Percentiles rank a stretch among this genome's conserved stretches.
phyloP scores from a whole-genome alignment of 306 rosid genomes.

The Corylus avellana region DNA sequence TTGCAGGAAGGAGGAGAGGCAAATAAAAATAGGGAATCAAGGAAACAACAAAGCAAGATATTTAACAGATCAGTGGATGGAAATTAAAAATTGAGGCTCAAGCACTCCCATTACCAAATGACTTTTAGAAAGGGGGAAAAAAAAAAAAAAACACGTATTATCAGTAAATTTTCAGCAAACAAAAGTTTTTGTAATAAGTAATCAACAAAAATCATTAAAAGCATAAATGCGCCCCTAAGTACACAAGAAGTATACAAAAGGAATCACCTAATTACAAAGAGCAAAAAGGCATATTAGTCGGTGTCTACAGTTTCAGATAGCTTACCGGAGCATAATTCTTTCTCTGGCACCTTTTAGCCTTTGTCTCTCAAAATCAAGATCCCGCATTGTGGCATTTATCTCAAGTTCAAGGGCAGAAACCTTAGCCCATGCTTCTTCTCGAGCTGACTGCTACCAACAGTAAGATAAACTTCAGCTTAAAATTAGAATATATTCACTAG shows the following conservation, averaged over 20 bases:
- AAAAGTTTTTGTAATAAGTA: not conserved
- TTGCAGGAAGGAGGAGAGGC: too few relatives aligned
- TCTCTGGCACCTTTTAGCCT: conserved; percentile 91
- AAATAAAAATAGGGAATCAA: too few relatives aligned
- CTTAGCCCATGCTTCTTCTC: conserved; percentile 99
- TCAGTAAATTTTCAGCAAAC: not conserved
- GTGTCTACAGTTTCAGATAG: conserved; percentile 18
- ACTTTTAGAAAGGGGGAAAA: not conserved
- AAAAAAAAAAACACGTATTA: not conserved
- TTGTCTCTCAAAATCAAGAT: conserved; percentile 85
- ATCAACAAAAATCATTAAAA: too few relatives aligned
- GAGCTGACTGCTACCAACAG: conserved; percentile 96
- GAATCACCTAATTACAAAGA: too few relatives aligned
- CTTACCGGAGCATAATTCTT: conserved; percentile 89
- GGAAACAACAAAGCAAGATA: too few relatives aligned
- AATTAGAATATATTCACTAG: conserved; percentile 23
- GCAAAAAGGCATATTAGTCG: not conserved
- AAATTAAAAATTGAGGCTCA: not conserved
- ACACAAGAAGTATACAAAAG: too few relatives aligned
- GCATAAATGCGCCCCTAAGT: too few relatives aligned
- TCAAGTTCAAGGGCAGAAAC: conserved; percentile 91
- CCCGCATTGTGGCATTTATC: conserved; percentile 82
- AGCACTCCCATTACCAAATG: not conserved
- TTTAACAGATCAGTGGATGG: not conserved
- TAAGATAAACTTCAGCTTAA: conserved; percentile 50